Base-by-base conservation (phyloP, 2,329 filamentous ascomycete genomes). In the Malbranchea cinnamomea region DNA sequence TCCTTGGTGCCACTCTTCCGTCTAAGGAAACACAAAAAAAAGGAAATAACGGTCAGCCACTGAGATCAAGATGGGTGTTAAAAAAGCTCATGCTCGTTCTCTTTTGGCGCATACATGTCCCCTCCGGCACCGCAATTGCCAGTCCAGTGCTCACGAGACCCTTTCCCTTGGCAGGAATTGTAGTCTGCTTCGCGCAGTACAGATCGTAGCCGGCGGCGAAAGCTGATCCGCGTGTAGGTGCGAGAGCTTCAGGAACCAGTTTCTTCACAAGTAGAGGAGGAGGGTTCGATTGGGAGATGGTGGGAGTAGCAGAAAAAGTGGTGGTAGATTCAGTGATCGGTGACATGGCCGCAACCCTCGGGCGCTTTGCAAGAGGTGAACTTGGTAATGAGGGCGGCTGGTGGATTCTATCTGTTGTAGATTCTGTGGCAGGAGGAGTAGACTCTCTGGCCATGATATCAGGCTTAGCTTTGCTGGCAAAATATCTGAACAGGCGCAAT, bases 161-260 rank as follows among this genome's bases (percentile, higher is more conserved):
- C 59, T 92, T 84, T 42, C 84, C 85, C 36, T 81, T 68, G 2
- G 79, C 74, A 0, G 85, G 85, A 33, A 98, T 75, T 2, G 70
- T 68, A 3, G 75, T 77, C 21, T 78, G 71, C 47, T 72, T 71
- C 2, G 83, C 71, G 30, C 64, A 78, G 58, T 94, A 95, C 35
- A 98, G 52, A 56, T 98, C 89, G 60, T 95, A 95, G 20, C 89
- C 89, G 1, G 89, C 89, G 1, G 89, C 82, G 49, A 81, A 85
- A 30, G 75, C 78, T 41, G 81, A 91, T 42, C 89, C 89, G 32
- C 87, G 75, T 0, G 83, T 95, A 7, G 89, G 89, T 14, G 85
- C 67, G 26, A 68, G 71, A n/a, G 78, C 89, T 39, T 77, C 73
- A 21, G 74, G 63, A 6, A 78, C 78, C 35, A 95, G 75, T 57